Base-by-base conservation (phyloP, 805 yeast species). In the Priceomyces melissophilus region DNA sequence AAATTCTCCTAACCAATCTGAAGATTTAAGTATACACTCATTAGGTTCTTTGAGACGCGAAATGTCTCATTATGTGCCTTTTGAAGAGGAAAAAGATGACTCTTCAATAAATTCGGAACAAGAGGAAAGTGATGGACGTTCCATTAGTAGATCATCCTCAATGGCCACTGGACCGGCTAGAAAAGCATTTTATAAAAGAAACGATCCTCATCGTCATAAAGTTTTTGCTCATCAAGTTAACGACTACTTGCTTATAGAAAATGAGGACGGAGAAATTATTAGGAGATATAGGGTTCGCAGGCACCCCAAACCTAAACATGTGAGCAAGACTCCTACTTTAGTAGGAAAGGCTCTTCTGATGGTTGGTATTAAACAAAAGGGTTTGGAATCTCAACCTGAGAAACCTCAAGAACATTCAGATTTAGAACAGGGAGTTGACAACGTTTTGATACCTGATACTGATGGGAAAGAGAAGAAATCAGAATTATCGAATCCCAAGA, bases 201-300 rank as follows among this genome's bases (percentile, higher is more conserved):
- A 46, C 25, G 67, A 61, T 43, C 61, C 63, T 2, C 50, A 47
- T 29, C 63, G 53, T 50, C 67, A 55, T 15, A 63, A 65, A 57
- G 81, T 67, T 50, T 79, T 67, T 61, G 98, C 96, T 1, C 91
- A 82, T 61, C 85, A 84, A 60, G 71, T 87, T 31, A 93, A 83
- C 55, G 81, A 87, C 53, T 71, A 81, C 44, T 76, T 93, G 40
- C 73, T 88, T 43, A 83, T 93, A 42, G 99, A 91, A 61, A 86
- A 89, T 54, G 87, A 79, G 34, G 96, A 90, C 10, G 99, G 98
- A 48, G 98, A 91, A 52, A 79, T 93, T 41, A 69, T 93, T 35
- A 80, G 96, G 55, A 73, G 96, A 39, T 91, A 89, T 63, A 76
- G 69, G 52, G 81, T 90, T 39, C 86, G 82, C 52, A 75, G 78